phyloP scores from a whole-genome alignment of 164 flowering plant species.

The Cinnamomum micranthum region DNA sequence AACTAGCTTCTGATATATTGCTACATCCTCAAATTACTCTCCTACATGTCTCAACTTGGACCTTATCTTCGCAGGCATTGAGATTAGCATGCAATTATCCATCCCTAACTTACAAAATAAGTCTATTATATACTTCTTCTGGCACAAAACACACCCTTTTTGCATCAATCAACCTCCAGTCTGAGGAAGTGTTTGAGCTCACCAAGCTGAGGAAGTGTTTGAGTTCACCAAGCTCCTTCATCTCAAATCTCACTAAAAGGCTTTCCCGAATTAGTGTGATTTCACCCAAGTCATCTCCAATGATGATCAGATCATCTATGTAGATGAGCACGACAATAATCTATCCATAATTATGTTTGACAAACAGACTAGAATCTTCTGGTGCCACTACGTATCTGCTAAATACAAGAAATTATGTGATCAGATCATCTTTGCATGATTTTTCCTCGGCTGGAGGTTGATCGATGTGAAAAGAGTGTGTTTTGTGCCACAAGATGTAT shows the following conservation, averaged over 20 bases:
- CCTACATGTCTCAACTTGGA: background rate
- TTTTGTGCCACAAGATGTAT: background rate
- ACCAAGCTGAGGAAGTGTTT: background rate
- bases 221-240: background rate
- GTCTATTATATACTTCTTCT: background rate
- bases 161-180: background rate
- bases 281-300: background rate
- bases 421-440: too few relatives aligned
- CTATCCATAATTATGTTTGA: background rate
- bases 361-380: background rate
- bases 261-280: too few relatives aligned
- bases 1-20: constrained; percentile 11
- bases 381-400: background rate
- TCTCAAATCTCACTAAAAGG: background rate
- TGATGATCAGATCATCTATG: background rate
- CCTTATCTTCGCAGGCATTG: background rate
- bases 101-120: background rate
- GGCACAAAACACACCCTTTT: background rate
- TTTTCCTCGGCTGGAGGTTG: background rate
- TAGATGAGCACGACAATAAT: background rate
- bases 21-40: background rate
- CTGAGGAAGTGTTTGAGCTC: background rate
- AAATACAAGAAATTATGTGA: too few relatives aligned
- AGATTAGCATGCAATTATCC: background rate
- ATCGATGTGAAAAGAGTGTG: background rate